Conservation (phyloP, 2,329 filamentous ascomycete genomes). For the Arthrobotrys sphaeroides region DNA sequence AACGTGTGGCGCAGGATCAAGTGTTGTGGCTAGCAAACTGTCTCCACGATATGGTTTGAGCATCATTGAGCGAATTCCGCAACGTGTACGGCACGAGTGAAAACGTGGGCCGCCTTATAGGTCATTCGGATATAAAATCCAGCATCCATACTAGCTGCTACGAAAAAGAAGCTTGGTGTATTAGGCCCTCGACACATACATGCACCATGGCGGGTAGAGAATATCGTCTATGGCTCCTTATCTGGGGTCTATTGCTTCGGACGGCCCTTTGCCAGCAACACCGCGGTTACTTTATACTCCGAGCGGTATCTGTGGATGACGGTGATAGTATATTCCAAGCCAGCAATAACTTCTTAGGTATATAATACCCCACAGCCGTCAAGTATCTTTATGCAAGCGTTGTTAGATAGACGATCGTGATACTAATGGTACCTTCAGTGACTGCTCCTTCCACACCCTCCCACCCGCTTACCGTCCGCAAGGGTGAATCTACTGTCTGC, state of each 20-base stretch:
- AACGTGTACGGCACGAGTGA: neutral
- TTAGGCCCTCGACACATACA: neutral
- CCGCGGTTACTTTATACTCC: constrained; percentile 41
- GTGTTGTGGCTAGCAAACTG: neutral
- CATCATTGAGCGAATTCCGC: neutral
- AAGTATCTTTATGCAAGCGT: neutral
- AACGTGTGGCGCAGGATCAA: neutral
- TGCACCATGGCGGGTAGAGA: neutral
- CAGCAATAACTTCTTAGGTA: constrained; percentile 16
- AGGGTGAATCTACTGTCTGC: neutral
- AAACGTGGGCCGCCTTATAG: neutral
- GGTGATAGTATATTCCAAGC: neutral
- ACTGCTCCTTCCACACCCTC: constrained; percentile 4
- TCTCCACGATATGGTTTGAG: neutral
- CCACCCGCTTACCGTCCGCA: neutral
- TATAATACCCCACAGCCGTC: neutral
- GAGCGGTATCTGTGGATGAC: constrained; percentile 14
- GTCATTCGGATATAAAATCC: no score
- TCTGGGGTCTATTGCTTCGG: neutral
- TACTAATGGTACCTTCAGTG: neutral
- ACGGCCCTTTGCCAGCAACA: neutral
- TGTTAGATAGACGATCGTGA: neutral
- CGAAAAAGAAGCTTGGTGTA: no score
- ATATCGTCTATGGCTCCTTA: neutral
- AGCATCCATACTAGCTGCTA: neutral